Evolutionary conservation across 352 stramenopile genomes (phyloP).

Genomic region (Phytophthora macrochlamydospora): DNA sequence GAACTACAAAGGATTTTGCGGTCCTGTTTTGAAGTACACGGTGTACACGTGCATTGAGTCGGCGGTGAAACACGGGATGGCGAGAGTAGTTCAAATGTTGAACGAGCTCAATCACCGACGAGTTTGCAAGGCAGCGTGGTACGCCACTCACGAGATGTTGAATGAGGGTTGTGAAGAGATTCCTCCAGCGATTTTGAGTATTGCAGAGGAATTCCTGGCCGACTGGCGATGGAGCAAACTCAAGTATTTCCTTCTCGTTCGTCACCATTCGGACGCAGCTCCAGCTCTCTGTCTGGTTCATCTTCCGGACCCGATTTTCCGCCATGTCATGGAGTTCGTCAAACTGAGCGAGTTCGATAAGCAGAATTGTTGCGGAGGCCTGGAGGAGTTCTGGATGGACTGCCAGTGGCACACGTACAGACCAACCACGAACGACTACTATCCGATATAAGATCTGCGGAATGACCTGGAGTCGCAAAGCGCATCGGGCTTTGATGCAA

Average conservation of each 20-base stretch:
- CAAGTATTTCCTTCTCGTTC: conserved; percentile 8
- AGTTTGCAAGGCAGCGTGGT: neutral
- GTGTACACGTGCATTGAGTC: neutral
- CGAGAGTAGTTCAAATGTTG: neutral
- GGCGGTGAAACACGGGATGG: neutral
- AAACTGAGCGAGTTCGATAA: neutral
- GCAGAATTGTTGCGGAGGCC: neutral
- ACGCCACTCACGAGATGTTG: neutral
- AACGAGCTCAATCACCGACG: neutral
- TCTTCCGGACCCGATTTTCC: conserved; percentile 5
- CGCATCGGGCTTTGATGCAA: too few species aligned
- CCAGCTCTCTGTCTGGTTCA: neutral
- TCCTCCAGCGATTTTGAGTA: neutral
- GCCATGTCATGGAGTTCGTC: conserved; percentile 1
- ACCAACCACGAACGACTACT: neutral
- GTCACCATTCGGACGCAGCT: neutral
- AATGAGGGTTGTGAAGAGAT: neutral
- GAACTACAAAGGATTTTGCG: neutral
- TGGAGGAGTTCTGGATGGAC: neutral
- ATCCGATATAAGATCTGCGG: neutral
- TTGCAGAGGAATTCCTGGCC: conserved; percentile 2
- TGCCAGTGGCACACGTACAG: neutral
- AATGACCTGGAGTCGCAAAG: too few species aligned
- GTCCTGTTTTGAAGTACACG: neutral
- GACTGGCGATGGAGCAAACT: conserved; percentile 9